A percentile compares a stretch with the other conserved stretches of the same genome.
phyloP scores from a whole-genome alignment of 306 rosid species.

The Sophora flavescens region DNA sequence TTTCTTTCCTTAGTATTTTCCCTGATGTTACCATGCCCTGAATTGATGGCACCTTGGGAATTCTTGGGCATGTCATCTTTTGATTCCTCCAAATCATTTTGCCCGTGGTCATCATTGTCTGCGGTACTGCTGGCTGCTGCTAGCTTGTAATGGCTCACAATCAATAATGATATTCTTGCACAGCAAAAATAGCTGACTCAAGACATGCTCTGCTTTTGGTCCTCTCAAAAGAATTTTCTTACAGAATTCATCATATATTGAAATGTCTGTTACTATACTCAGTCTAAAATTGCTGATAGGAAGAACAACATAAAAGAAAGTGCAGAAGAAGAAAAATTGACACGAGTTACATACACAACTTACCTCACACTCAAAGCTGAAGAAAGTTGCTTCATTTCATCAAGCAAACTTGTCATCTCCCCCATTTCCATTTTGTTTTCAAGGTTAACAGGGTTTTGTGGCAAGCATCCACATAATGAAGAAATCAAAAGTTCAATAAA shows the following conservation, averaged over 20 bases:
- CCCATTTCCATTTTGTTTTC: not conserved
- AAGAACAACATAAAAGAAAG: not conserved
- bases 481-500: conserved; percentile 7
- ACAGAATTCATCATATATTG: not conserved
- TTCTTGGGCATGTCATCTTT: not conserved
- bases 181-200: not conserved
- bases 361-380: conserved; percentile 45
- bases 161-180: not conserved
- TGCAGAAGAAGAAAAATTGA: not conserved
- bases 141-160: conserved; percentile 33
- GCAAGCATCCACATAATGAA: not conserved
- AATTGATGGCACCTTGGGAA: conserved; percentile 6
- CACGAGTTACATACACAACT: conserved; percentile 3
- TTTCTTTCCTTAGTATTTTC: conserved; percentile 29
- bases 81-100: conserved; percentile 26
- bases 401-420: conserved; percentile 33
- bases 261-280: too few species aligned
- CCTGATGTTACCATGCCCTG: conserved; percentile 35
- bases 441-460: not conserved
- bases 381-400: conserved; percentile 46
- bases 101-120: not conserved
- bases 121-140: conserved; percentile 6
- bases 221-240: conserved; percentile 24
- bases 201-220: not conserved
- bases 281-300: not conserved